These are phyloP conservation scores for Tolypocladium cylindrosporum DNA, from an alignment of 2,329 filamentous ascomycete species.

Conservation along the genomic window DNA sequence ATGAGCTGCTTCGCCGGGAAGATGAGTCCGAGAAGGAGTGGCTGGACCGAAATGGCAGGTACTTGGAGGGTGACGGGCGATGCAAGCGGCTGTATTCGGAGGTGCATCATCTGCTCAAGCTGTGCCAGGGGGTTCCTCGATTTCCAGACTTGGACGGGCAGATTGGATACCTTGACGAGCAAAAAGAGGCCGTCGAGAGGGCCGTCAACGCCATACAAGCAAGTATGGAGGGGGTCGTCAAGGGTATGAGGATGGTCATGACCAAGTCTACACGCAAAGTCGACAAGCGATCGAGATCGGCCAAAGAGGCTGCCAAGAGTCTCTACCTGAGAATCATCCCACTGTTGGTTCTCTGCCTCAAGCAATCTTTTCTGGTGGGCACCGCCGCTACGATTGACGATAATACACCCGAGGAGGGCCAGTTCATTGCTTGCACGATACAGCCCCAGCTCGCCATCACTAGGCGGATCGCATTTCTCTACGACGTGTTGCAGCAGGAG, in stretches of 20 bases:
- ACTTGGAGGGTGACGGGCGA: neutral
- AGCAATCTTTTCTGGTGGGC: conserved; percentile 9
- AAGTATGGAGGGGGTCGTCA: neutral
- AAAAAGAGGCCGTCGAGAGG: neutral
- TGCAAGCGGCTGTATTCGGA: neutral
- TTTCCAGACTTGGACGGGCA: neutral
- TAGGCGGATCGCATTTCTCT: neutral
- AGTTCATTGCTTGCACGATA: conserved; percentile 5
- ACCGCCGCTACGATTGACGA: conserved; percentile 2
- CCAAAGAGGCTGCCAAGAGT: conserved; percentile 2
- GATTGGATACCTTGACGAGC: neutral
- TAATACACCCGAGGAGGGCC: neutral
- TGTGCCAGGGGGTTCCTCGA: neutral
- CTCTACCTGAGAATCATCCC: conserved; percentile 13
- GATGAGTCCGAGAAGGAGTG: neutral
- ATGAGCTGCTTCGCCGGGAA: neutral
- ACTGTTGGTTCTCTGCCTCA: conserved; percentile 13
- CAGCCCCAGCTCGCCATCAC: neutral
- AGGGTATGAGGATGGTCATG: neutral
- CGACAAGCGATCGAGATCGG: neutral
- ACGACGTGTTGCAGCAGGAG: neutral
- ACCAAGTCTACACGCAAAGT: neutral
- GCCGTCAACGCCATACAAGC: neutral
- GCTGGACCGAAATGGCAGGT: neutral
- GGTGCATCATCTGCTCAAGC: neutral